These are phyloP conservation scores for Westerdykella sp. DNA, from an alignment of 2,329 filamentous ascomycete genomes.

Conservation along the genomic window DNA sequence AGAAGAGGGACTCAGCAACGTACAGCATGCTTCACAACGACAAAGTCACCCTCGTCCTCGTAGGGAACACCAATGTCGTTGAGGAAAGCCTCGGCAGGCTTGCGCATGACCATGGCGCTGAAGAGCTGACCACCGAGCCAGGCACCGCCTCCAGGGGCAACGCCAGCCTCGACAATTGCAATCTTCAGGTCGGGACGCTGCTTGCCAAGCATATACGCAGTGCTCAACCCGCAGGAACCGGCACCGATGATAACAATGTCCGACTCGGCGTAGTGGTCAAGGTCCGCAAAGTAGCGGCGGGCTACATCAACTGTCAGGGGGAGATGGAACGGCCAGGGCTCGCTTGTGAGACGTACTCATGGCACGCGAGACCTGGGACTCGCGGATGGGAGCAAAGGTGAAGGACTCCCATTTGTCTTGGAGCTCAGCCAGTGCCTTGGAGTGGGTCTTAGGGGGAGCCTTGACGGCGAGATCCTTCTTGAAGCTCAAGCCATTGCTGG, in stretches of 20 bases:
- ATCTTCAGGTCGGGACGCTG: slow-evolving; percentile 85
- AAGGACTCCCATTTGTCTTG: slow-evolving; percentile 75
- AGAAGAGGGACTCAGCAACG: neutral
- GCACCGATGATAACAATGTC: slow-evolving; percentile 92
- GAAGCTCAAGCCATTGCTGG: slow-evolving; percentile 32
- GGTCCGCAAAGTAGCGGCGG: slow-evolving; percentile 82
- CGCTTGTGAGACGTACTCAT: slow-evolving; percentile 52
- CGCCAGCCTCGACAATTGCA: slow-evolving; percentile 81
- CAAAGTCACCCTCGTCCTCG: slow-evolving; percentile 81
- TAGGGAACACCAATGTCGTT: slow-evolving; percentile 74
- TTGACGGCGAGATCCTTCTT: slow-evolving; percentile 42
- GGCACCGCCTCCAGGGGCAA: slow-evolving; percentile 76
- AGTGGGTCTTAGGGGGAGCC: slow-evolving; percentile 34
- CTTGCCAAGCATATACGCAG: slow-evolving; percentile 77
- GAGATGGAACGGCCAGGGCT: neutral
- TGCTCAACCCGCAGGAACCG: slow-evolving; percentile 78
- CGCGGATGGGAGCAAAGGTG: slow-evolving; percentile 78
- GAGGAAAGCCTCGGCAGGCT: slow-evolving; percentile 81
- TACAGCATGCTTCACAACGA: slow-evolving; percentile 83
- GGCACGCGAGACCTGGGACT: slow-evolving; percentile 85
- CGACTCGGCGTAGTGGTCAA: slow-evolving; percentile 83
- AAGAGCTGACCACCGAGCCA: slow-evolving; percentile 95
- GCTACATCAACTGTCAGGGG: slow-evolving; percentile 28
- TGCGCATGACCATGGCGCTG: slow-evolving; percentile 91
- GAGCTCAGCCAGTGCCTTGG: slow-evolving; percentile 57